Conservation (phyloP, 78 protist genomes). For the Monocercomonoides exilis region DNA sequence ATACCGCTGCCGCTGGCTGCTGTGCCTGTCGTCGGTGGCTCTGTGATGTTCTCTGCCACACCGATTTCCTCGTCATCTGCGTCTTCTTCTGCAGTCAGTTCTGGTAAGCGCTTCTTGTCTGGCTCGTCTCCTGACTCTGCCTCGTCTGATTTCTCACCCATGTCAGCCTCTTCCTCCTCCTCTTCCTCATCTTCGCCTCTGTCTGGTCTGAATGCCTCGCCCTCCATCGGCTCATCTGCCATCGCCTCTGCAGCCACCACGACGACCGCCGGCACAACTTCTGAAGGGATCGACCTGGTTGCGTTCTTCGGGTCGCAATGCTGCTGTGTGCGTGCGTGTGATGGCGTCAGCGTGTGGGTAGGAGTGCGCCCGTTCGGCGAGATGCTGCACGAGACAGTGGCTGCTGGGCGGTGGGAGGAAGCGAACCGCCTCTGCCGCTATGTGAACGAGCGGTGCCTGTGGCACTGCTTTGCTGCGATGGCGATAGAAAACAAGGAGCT, state of each 20-base stretch:
- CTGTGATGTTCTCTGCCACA: too few relatives aligned
- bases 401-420: background rate
- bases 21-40: background rate
- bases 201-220: too few relatives aligned
- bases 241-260: background rate
- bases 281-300: background rate
- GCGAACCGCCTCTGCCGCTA: background rate
- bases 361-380: background rate
- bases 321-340: background rate
- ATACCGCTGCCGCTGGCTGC: background rate
- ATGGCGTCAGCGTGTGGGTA: background rate
- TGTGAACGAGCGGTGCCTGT: background rate
- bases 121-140: too few relatives aligned
- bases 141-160: too few relatives aligned
- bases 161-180: too few relatives aligned
- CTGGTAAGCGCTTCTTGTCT: too few relatives aligned
- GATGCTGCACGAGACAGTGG: background rate
- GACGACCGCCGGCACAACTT: background rate
- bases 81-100: too few relatives aligned
- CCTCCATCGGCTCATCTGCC: background rate
- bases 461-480: background rate
- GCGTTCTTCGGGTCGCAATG: background rate
- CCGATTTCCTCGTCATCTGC: too few relatives aligned
- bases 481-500: background rate
- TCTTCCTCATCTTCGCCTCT: too few relatives aligned